Evolutionary conservation across 768 basidiomycete species (phyloP).

Genomic region (Dioszegia hungarica): DNA sequence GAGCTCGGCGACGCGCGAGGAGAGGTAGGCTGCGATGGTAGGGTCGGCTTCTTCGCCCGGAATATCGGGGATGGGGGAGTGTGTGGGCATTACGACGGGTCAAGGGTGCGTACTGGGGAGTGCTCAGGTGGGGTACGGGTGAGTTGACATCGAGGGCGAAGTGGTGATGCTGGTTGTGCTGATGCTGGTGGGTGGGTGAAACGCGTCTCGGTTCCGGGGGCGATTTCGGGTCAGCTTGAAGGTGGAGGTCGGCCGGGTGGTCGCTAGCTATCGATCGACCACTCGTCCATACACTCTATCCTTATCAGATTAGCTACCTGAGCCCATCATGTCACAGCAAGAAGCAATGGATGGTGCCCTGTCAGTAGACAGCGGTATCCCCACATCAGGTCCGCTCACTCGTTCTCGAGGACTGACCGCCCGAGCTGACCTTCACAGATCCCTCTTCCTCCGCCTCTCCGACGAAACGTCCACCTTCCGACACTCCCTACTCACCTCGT

Average conservation of each 20-base stretch:
- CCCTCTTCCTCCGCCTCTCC: background rate
- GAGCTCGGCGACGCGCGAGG: slow-evolving; percentile 25
- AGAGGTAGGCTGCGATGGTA: slow-evolving; percentile 21
- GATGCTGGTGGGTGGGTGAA: too few relatives aligned
- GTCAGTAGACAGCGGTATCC: background rate
- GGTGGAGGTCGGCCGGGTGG: background rate
- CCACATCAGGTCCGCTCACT: background rate
- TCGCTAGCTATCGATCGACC: slow-evolving; percentile 2
- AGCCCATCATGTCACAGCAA: background rate
- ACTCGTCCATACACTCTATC: background rate
- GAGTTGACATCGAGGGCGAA: too few relatives aligned
- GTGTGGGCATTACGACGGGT: background rate
- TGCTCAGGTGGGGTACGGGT: background rate
- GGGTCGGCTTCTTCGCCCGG: slow-evolving; percentile 34
- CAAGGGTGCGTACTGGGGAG: background rate
- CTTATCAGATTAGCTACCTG: background rate
- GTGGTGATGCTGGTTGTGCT: too few relatives aligned
- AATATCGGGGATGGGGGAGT: slow-evolving; percentile 38
- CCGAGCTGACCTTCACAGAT: too few relatives aligned
- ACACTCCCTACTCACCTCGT: slow-evolving; percentile 8
- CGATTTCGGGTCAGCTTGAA: background rate
- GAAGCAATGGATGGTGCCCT: background rate
- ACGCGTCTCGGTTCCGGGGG: background rate
- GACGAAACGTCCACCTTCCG: background rate
- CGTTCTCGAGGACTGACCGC: too few relatives aligned